A percentile compares a stretch with the other conserved stretches of the same genome.
Conservation (phyloP, 108 stramenopile species). For the Skeletonema tropicum region DNA sequence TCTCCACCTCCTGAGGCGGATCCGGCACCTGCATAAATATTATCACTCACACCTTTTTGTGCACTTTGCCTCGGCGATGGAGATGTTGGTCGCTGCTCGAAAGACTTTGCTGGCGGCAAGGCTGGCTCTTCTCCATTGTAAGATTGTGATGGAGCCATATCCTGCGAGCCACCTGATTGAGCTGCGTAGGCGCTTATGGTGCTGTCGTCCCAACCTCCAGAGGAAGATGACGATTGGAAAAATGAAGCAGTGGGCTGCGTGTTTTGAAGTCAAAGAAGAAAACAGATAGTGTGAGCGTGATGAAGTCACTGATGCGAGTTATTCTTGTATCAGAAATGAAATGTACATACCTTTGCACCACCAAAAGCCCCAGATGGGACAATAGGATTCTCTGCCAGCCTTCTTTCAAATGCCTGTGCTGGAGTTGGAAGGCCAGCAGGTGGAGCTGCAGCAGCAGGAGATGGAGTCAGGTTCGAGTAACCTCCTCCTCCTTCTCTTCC, state of each 20-base stretch:
- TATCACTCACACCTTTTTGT: background rate
- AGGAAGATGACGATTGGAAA: background rate
- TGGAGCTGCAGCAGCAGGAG: constrained; percentile 2
- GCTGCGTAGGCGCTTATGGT: background rate
- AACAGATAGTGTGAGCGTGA: background rate
- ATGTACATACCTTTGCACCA: background rate
- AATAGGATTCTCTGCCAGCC: constrained; percentile 10
- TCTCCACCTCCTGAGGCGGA: background rate
- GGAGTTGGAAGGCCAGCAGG: constrained; percentile 13
- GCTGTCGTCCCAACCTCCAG: constrained; percentile 1
- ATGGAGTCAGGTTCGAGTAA: background rate
- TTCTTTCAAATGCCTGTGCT: constrained; percentile 9
- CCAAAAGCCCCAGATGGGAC: constrained; percentile 9
- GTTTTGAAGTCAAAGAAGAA: background rate
- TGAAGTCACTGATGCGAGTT: background rate
- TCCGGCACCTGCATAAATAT: constrained; percentile 13
- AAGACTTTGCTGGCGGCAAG: background rate
- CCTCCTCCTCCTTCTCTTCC: background rate
- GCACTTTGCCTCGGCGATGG: background rate
- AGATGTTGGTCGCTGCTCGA: constrained; percentile 6
- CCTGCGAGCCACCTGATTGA: background rate
- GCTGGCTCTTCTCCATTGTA: constrained; percentile 12
- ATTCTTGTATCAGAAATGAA: background rate
- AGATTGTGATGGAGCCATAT: constrained; percentile 1
- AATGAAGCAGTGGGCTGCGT: constrained; percentile 13